A percentile compares a stretch with the other conserved stretches of the same genome.
Conservation (phyloP, 2,329 filamentous ascomycete species). For the Aspergillus latus region DNA sequence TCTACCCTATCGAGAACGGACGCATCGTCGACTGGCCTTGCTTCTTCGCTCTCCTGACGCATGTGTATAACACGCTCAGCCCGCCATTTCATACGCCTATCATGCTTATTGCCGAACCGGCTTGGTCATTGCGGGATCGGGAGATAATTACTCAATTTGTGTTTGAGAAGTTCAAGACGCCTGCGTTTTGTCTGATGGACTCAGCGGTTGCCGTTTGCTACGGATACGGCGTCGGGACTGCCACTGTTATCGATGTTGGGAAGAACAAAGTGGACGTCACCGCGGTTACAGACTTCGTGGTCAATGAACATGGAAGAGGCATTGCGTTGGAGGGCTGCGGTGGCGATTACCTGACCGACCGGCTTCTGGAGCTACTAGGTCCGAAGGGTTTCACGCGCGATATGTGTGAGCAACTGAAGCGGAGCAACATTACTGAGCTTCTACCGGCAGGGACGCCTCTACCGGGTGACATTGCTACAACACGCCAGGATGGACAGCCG, state of each 20-base stretch:
- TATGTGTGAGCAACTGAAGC: conserved; percentile 67
- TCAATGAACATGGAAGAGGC: conserved; percentile 68
- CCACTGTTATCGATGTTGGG: conserved; percentile 88
- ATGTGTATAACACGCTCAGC: conserved; percentile 85
- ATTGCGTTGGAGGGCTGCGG: conserved; percentile 67
- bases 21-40: conserved; percentile 87
- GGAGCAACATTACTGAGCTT: conserved; percentile 63
- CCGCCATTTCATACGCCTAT: conserved; percentile 94
- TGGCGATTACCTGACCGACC: conserved; percentile 80
- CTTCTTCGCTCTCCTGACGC: conserved; percentile 88
- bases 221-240: conserved; percentile 77
- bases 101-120: conserved; percentile 82
- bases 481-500: conserved; percentile 46
- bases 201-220: conserved; percentile 77
- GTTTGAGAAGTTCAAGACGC: conserved; percentile 95
- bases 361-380: conserved; percentile 65
- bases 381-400: conserved; percentile 58
- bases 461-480: conserved; percentile 50
- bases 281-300: conserved; percentile 77
- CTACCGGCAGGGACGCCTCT: conserved; percentile 55
- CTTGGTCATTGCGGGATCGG: conserved; percentile 84
- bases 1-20: conserved; percentile 81
- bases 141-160: conserved; percentile 90
- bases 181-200: conserved; percentile 86
- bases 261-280: conserved; percentile 91